Evolutionary conservation across 1,284 basidiomycete genomes (phyloP), one percentile per base, ranked within the genome.

Genomic region (Neolentinus lepideus): DNA sequence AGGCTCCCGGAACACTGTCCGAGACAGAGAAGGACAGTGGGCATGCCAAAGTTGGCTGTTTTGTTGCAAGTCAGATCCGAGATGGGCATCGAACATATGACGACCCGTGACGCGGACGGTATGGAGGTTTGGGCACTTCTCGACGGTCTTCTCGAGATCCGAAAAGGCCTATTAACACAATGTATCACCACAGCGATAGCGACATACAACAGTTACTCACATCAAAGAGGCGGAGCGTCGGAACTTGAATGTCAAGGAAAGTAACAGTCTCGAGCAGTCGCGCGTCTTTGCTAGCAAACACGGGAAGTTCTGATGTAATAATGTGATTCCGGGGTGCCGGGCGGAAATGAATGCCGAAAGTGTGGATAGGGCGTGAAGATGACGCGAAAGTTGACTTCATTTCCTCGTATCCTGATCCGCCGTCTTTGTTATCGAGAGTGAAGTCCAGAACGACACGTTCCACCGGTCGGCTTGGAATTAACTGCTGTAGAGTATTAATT

Each of bases 371-470:
- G 22, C 21, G 16, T 16, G 24, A 4, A 11, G 47, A 50, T 50
- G 22, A 26, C 47, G 47, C 47, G 16, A 50, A 29, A 26, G 47
- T 12, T 4, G 12, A 6, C 47, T 50, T 50, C 22, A 50, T 10
- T 6, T 50, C 47, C 16, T 26, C 47, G 47, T 50, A 50, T 10
- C 6, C 47, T 6, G 12, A n/a, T 21, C 21, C 47, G n/a, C 25
- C 43, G 24, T 16, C 47, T 22, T 50, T 50, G 47, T 50, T 50
- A 21, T 50, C 47, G 47, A 50, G 16, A 16, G 47, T 50, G 47
- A 50, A 50, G 27, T 50, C 47, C 24, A 50, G 27, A 8, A 29
- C 22, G 47, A 50, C 27, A 4, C 22, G 47, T 3, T 25, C 11
- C 14, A 50, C 47, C 3, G 47, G 47, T 50, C 47, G 22, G 8